A percentile compares a stretch with the other conserved stretches of the same genome.
phyloP scores from a whole-genome alignment of 768 basidiomycete species.

The Agaricus subrufescens region DNA sequence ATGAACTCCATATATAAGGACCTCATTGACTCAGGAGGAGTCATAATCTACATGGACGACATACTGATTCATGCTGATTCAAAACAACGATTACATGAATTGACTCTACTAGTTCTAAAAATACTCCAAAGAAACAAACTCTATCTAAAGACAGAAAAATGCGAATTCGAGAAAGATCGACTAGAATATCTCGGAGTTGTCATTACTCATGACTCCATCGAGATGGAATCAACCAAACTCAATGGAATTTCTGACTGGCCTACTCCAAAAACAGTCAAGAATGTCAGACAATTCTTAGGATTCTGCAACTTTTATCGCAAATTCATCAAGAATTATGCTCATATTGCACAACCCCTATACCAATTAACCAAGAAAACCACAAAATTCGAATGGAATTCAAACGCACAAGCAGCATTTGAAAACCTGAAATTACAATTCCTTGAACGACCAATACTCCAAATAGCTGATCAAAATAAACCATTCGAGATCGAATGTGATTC shows the following conservation, averaged over 20 bases:
- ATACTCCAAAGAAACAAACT: not conserved
- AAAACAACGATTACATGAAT: not conserved
- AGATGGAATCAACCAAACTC: conserved; percentile 38
- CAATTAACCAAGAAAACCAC: not conserved
- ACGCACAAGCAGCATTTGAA: conserved; percentile 15
- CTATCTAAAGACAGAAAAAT: conserved; percentile 9
- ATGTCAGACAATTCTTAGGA: conserved; percentile 37
- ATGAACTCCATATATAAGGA: conserved; percentile 11
- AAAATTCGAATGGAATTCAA: not conserved
- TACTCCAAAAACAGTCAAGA: conserved; percentile 21
- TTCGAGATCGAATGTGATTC: conserved; percentile 5
- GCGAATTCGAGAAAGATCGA: not conserved
- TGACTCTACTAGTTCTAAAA: conserved; percentile 1
- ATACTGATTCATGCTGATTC: conserved; percentile 26
- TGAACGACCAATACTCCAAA: not conserved
- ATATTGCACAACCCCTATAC: not conserved
- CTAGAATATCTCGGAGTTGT: conserved; percentile 7
- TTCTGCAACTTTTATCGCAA: conserved; percentile 41
- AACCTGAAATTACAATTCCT: conserved; percentile 12
- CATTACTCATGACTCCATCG: not conserved
- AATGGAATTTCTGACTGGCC: conserved; percentile 31
- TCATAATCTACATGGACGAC: conserved; percentile 38
- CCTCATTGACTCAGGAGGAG: conserved; percentile 18
- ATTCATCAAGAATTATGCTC: conserved; percentile 33
- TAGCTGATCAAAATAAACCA: conserved; percentile 1